A percentile compares a stretch with the other conserved stretches of the same genome.
Evolutionary conservation across 805 yeast species (phyloP).

Genomic region (Monosporozyma servazzii): DNA sequence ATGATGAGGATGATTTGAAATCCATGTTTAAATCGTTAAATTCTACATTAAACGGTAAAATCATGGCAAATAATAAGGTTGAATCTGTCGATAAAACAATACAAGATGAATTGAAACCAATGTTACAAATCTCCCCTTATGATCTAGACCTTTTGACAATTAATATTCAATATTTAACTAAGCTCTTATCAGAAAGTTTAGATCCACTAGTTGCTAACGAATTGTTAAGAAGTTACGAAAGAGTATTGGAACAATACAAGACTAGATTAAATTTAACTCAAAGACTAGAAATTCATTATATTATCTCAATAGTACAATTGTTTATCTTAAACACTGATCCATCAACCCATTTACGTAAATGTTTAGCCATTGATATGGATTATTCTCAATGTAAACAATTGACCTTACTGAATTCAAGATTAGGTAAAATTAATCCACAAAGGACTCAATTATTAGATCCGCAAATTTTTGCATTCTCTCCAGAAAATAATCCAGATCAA

Average conservation of each 20-base stretch:
- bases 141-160: conserved; percentile 29
- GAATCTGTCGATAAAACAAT: conserved; percentile 16
- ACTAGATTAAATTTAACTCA: conserved; percentile 19
- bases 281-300: conserved; percentile 23
- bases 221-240: conserved; percentile 16
- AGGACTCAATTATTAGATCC: conserved; percentile 39
- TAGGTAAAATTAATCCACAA: conserved; percentile 31
- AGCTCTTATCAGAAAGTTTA: conserved; percentile 19
- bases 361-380: conserved; percentile 75
- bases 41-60: conserved; percentile 7
- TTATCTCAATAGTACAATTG: conserved; percentile 34
- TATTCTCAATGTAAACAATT: conserved; percentile 45
- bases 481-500: conserved; percentile 1
- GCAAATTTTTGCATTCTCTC: conserved; percentile 22
- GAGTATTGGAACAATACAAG: conserved; percentile 22
- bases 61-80: background rate
- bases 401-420: conserved; percentile 44
- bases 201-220: conserved; percentile 21
- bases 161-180: conserved; percentile 13
- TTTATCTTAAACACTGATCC: conserved; percentile 47
- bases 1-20: conserved; percentile 10
- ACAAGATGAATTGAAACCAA: conserved; percentile 25
- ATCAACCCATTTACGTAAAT: conserved; percentile 48
- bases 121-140: conserved; percentile 37
- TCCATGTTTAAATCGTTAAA: conserved; percentile 14